A percentile compares a stretch with the other conserved stretches of the same genome.
phyloP scores from a whole-genome alignment of 441 rosid genomes.

The Brassica hybrid region DNA sequence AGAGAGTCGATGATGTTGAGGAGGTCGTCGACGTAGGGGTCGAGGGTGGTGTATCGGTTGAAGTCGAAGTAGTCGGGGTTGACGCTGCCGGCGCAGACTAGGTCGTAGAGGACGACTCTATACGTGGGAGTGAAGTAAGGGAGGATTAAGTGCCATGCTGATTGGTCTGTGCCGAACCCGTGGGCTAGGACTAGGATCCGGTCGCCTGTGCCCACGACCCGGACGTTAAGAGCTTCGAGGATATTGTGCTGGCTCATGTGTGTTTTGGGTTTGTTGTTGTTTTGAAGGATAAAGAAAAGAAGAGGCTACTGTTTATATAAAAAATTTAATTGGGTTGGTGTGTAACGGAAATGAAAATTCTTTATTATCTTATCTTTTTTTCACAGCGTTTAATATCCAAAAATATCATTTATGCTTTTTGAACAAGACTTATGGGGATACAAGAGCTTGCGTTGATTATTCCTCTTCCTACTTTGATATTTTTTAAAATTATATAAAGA shows the following conservation, averaged over 20 bases:
- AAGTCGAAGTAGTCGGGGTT: slow-evolving; percentile 70
- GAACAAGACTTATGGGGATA: slow-evolving; percentile 22
- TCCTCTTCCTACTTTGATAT: slow-evolving; percentile 11
- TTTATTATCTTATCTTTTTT: background rate
- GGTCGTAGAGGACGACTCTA: slow-evolving; percentile 61
- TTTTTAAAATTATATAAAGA: background rate
- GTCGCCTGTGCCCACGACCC: slow-evolving; percentile 60
- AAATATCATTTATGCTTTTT: slow-evolving; percentile 23
- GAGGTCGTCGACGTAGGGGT: slow-evolving; percentile 65
- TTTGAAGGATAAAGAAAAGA: background rate
- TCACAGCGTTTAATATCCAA: slow-evolving; percentile 10
- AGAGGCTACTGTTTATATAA: slow-evolving; percentile 38
- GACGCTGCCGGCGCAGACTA: slow-evolving; percentile 78
- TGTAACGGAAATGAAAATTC: background rate
- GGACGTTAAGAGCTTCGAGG: slow-evolving; percentile 64
- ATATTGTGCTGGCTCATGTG: slow-evolving; percentile 54
- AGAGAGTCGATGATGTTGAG: slow-evolving; percentile 64
- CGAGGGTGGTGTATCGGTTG: slow-evolving; percentile 63
- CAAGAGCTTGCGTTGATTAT: slow-evolving; percentile 41
- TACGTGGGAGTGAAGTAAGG: slow-evolving; percentile 51
- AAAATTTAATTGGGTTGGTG: slow-evolving; percentile 22
- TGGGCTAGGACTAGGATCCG: slow-evolving; percentile 60
- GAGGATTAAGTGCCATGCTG: slow-evolving; percentile 71
- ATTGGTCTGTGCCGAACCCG: slow-evolving; percentile 76
- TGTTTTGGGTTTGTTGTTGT: background rate